Evolutionary conservation across 1,284 basidiomycete genomes (phyloP).

Genomic region (Malassezia brasiliensis): DNA sequence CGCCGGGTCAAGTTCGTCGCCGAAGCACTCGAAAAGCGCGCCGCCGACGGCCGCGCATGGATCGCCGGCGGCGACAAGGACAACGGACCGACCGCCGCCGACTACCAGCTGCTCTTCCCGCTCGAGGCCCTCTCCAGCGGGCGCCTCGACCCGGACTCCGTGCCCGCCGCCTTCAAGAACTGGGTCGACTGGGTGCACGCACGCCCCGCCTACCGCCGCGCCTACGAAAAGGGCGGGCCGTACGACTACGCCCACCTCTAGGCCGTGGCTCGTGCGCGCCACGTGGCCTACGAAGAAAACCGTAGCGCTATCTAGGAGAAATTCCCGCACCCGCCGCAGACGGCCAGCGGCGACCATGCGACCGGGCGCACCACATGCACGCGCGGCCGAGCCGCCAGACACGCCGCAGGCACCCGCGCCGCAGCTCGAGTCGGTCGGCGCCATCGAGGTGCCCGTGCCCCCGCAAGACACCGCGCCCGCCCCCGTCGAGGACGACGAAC

Average conservation of each 20-base stretch:
- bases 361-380: too few species aligned
- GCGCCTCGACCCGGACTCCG: constrained; percentile 3
- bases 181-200: constrained; percentile 38
- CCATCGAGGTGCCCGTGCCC: neutral
- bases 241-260: constrained; percentile 29
- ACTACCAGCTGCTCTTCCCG: constrained; percentile 46
- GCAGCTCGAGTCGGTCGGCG: neutral
- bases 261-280: neutral
- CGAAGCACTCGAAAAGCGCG: constrained; percentile 26
- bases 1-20: constrained; percentile 26
- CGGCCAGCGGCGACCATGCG: too few species aligned
- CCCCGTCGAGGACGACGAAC: neutral
- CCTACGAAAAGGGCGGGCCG: constrained; percentile 37
- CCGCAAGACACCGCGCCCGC: neutral
- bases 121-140: constrained; percentile 34
- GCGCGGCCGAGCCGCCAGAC: too few species aligned
- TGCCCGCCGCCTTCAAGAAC: constrained; percentile 26
- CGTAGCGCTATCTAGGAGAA: neutral
- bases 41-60: constrained; percentile 23
- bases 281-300: neutral
- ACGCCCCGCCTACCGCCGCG: constrained; percentile 36
- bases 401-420: neutral
- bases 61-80: constrained; percentile 44
- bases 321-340: neutral
- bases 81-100: constrained; percentile 41